Evolutionary conservation across 805 yeast genomes (phyloP).

Genomic region (Cyberlindnera mycetangii): DNA sequence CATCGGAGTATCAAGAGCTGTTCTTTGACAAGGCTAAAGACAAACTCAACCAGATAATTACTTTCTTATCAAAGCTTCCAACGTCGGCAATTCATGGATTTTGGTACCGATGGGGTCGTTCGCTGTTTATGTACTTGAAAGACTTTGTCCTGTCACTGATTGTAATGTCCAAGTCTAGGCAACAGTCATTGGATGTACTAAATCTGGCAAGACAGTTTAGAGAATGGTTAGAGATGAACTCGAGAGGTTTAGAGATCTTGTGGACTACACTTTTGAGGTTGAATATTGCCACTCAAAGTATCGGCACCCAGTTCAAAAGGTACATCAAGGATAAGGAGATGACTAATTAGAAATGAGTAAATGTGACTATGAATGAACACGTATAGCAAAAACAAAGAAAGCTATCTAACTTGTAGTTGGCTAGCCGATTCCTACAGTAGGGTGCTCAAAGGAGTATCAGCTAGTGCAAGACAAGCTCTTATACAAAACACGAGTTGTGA

Average conservation of each 20-base stretch:
- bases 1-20: constrained; percentile 1
- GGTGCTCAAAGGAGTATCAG: too few species aligned
- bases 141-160: constrained; percentile 10
- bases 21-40: constrained; percentile 6
- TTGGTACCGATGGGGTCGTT: constrained; percentile 14
- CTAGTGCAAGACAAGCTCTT: too few species aligned
- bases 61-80: constrained; percentile 1
- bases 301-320: constrained; percentile 14
- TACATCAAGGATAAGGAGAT: neutral
- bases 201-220: constrained; percentile 10
- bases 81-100: constrained; percentile 6
- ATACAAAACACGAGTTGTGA: too few species aligned
- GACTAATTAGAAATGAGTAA: neutral
- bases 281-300: constrained; percentile 17
- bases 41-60: constrained; percentile 1
- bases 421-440: too few species aligned
- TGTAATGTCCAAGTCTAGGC: constrained; percentile 6
- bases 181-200: constrained; percentile 8
- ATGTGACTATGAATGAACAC: too few species aligned
- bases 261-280: constrained; percentile 15
- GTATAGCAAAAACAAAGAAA: too few species aligned
- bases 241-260: constrained; percentile 8
- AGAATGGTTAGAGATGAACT: constrained; percentile 16
- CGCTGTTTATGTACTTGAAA: constrained; percentile 14
- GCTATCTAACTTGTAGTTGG: too few species aligned